Percentiles rank a stretch among this genome's conserved stretches.
Conservation (phyloP, 2,329 filamentous ascomycete species). For the Verticillium alfalfae region DNA sequence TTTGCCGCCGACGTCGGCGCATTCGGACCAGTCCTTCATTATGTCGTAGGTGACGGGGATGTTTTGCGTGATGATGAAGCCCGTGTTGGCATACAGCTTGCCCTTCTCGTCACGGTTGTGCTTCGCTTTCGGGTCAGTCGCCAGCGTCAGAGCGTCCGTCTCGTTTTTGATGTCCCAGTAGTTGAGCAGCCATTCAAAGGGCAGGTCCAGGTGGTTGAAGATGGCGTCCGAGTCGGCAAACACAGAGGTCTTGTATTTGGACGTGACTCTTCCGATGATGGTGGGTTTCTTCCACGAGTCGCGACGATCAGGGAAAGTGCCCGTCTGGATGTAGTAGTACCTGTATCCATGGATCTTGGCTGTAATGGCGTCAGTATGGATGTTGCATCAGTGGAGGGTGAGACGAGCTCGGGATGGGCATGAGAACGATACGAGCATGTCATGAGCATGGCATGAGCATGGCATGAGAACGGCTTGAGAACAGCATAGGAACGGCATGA, state of each 20-base stretch:
- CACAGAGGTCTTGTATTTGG: slow-evolving; percentile 34
- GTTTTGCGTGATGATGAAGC: slow-evolving; percentile 2
- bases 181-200: slow-evolving; percentile 41
- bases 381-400: slow-evolving; percentile 11
- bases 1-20: neutral
- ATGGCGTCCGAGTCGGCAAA: slow-evolving; percentile 40
- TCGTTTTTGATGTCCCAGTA: slow-evolving; percentile 35
- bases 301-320: slow-evolving; percentile 30
- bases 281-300: slow-evolving; percentile 39
- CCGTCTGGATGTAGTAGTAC: slow-evolving; percentile 37
- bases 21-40: slow-evolving; percentile 1
- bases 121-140: slow-evolving; percentile 28
- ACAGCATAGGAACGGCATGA: neutral
- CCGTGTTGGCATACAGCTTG: slow-evolving; percentile 27
- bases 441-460: too few species aligned
- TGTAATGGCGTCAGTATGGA: slow-evolving; percentile 9
- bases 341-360: slow-evolving; percentile 40
- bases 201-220: slow-evolving; percentile 34
- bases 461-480: too few species aligned
- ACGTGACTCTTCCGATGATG: slow-evolving; percentile 33
- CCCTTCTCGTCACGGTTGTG: slow-evolving; percentile 32
- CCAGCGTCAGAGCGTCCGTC: slow-evolving; percentile 34
- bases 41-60: slow-evolving; percentile 1
- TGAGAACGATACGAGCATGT: too few species aligned
- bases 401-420: neutral